Evolutionary conservation across 495 filamentous ascomycete genomes (phyloP).

Genomic region (Penicillium steckii): DNA sequence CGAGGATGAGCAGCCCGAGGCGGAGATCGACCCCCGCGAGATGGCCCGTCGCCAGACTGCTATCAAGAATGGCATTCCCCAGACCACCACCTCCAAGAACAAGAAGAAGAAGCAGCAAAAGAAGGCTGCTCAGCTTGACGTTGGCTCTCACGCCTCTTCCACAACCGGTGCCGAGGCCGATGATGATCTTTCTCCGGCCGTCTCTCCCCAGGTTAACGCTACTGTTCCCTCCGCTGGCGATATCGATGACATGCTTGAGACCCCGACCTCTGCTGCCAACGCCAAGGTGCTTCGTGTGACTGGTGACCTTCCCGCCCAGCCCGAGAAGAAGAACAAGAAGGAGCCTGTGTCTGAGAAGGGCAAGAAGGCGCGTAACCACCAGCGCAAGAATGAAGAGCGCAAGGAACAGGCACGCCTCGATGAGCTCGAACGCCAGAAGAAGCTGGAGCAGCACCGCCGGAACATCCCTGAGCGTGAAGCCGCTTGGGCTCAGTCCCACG

Average conservation of each 20-base stretch:
- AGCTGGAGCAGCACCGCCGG: conserved; percentile 77
- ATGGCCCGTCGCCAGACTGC: conserved; percentile 69
- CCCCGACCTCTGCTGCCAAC: conserved; percentile 63
- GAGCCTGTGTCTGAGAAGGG: conserved; percentile 61
- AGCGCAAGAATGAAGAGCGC: conserved; percentile 70
- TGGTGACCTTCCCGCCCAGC: conserved; percentile 56
- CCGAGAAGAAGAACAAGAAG: conserved; percentile 63
- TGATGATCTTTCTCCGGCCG: conserved; percentile 68
- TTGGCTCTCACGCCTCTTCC: conserved; percentile 56
- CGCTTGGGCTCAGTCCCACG: conserved; percentile 67
- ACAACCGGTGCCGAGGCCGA: conserved; percentile 78
- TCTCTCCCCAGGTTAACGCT: conserved; percentile 53
- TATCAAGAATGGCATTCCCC: conserved; percentile 59
- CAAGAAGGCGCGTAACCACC: conserved; percentile 91
- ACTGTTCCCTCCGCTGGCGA: conserved; percentile 55
- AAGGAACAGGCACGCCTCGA: conserved; percentile 68
- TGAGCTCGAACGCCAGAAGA: conserved; percentile 55
- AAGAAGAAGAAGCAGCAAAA: conserved; percentile 64
- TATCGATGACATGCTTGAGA: conserved; percentile 86
- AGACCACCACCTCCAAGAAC: conserved; percentile 46
- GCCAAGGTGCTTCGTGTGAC: conserved; percentile 76
- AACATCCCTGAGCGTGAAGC: conserved; percentile 72
- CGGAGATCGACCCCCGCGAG: conserved; percentile 65
- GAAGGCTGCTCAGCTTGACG: conserved; percentile 28
- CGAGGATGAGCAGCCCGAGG: conserved; percentile 50